Conservation (phyloP, 2,329 filamentous ascomycete species). For the Aspergillus calidoustus region DNA sequence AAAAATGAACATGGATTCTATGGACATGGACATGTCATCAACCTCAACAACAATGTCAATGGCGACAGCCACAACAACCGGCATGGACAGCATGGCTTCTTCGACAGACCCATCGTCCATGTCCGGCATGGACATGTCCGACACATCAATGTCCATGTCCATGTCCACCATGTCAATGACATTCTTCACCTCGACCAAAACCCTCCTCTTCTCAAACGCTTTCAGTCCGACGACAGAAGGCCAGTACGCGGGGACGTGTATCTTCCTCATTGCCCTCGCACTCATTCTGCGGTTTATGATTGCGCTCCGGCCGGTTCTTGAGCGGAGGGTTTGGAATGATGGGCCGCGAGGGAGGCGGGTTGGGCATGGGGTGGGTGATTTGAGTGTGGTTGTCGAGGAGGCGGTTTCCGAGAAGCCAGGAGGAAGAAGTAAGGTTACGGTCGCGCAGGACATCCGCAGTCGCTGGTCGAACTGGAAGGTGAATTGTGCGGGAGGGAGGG, state of each 20-base stretch:
- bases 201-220: constrained; percentile 65
- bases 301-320: constrained; percentile 64
- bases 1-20: neutral
- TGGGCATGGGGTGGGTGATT: neutral
- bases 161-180: constrained; percentile 32
- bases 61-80: constrained; percentile 2
- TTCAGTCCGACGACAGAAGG: constrained; percentile 74
- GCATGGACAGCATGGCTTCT: neutral
- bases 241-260: constrained; percentile 82
- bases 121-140: constrained; percentile 7
- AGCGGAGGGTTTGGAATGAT: constrained; percentile 39
- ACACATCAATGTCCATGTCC: constrained; percentile 23
- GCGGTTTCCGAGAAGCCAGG: neutral
- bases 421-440: neutral
- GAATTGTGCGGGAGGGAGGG: constrained; percentile 75
- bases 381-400: neutral
- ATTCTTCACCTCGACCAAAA: constrained; percentile 60
- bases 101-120: neutral
- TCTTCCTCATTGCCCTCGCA: constrained; percentile 80
- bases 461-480: constrained; percentile 65
- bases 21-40: constrained; percentile 8
- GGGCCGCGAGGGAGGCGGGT: constrained; percentile 5
- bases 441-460: constrained; percentile 24
- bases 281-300: constrained; percentile 70
- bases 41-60: constrained; percentile 6